Percentiles rank a stretch among this genome's conserved stretches.
Conservation (phyloP, 305 asterid genomes). For the Fraxinus velutina region DNA sequence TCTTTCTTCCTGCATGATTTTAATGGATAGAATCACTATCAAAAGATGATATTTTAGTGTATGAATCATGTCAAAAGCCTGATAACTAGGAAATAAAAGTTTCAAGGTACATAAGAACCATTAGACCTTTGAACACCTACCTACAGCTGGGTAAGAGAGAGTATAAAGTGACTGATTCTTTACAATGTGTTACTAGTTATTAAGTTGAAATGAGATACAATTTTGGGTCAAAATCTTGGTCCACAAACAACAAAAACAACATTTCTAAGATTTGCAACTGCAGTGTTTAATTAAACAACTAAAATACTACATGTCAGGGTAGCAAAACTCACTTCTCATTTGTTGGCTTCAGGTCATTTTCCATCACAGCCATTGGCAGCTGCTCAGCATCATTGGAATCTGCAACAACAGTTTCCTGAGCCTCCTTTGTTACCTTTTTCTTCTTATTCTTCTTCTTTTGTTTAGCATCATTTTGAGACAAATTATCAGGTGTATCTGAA, state of each 20-base stretch:
- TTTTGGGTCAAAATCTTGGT: background rate
- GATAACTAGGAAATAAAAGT: background rate
- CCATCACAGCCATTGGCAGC: conserved; percentile 37
- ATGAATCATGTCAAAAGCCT: background rate
- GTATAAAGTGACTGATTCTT: background rate
- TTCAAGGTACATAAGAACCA: background rate
- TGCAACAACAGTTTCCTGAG: conserved; percentile 29
- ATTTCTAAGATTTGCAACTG: background rate
- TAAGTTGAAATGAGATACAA: conserved; percentile 9
- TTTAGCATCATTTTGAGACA: conserved; percentile 39
- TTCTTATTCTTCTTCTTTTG: conserved; percentile 62
- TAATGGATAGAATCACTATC: background rate
- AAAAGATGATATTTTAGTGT: background rate
- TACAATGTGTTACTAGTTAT: background rate
- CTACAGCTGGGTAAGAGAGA: background rate
- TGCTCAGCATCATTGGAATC: conserved; percentile 29
- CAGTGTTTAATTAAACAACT: background rate
- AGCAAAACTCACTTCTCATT: conserved; percentile 50
- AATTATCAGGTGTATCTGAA: conserved; percentile 26
- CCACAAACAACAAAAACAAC: background rate
- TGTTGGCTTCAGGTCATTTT: conserved; percentile 37
- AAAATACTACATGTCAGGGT: conserved; percentile 1
- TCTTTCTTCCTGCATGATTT: conserved; percentile 46
- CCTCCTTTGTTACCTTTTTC: conserved; percentile 42
- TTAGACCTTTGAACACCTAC: background rate